Percentiles rank a stretch among this genome's conserved stretches.
These are phyloP conservation scores for Malassezia vespertilionis DNA, from an alignment of 1,284 basidiomycete genomes.

Conservation along the genomic window DNA sequence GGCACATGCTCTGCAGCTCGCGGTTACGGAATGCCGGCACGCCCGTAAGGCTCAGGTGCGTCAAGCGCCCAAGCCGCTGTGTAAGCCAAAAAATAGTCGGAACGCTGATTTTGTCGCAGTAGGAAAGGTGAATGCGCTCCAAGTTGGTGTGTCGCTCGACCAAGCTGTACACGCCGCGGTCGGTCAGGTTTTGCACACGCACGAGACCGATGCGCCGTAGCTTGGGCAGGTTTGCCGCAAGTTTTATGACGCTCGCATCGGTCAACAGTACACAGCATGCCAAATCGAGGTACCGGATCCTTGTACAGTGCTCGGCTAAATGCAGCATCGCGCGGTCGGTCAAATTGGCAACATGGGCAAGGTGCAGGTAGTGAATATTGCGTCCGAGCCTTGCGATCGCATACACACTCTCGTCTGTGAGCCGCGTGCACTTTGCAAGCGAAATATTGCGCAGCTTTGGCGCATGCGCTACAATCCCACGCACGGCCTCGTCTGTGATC, in stretches of 20 bases:
- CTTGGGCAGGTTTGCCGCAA: constrained; percentile 71
- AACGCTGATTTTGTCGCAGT: constrained; percentile 89
- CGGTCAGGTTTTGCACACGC: constrained; percentile 80
- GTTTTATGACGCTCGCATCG: constrained; percentile 84
- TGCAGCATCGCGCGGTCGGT: constrained; percentile 78
- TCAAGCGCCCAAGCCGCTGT: constrained; percentile 72
- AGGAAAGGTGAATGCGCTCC: constrained; percentile 91
- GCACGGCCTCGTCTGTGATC: constrained; percentile 77
- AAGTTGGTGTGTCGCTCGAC: constrained; percentile 61
- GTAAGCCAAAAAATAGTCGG: constrained; percentile 82
- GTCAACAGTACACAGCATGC: constrained; percentile 87
- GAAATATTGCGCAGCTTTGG: constrained; percentile 85
- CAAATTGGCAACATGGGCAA: constrained; percentile 77
- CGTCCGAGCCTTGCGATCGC: constrained; percentile 78
- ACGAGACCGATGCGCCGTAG: constrained; percentile 89
- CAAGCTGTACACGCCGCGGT: constrained; percentile 78
- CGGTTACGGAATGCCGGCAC: constrained; percentile 75
- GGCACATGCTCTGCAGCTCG: constrained; percentile 80
- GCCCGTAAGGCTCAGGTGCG: constrained; percentile 91
- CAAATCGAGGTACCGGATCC: constrained; percentile 91
- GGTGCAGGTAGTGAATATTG: constrained; percentile 85
- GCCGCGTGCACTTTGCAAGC: constrained; percentile 72
- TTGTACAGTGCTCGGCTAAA: constrained; percentile 74
- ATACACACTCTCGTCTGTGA: constrained; percentile 77
- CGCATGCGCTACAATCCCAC: constrained; percentile 75